These are phyloP conservation scores for Teratosphaeria zuluensis DNA, from an alignment of 2,329 filamentous ascomycete species.

Conservation along the genomic window DNA sequence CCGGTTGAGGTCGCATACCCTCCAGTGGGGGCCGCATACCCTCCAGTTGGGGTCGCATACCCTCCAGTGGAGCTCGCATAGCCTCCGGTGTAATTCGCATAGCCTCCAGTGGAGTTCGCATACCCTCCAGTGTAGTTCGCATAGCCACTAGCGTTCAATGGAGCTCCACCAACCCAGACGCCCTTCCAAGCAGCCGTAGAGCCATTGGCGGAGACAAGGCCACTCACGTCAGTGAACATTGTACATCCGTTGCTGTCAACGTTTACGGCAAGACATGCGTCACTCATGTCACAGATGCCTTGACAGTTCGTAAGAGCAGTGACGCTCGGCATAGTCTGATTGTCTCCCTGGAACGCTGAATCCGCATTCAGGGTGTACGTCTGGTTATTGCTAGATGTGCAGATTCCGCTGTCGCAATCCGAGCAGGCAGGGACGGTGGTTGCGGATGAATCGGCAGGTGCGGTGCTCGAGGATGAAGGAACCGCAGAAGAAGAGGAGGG, in stretches of 20 bases:
- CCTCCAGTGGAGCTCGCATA: no score
- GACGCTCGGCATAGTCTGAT: neutral
- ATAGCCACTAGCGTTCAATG: neutral
- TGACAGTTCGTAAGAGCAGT: constrained; percentile 1
- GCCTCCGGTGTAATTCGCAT: no score
- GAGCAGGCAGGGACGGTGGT: neutral
- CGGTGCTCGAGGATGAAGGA: neutral
- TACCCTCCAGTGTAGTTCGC: neutral
- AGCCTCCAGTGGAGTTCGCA: neutral
- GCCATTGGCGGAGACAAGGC: neutral
- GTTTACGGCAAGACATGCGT: constrained; percentile 3
- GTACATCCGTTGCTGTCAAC: constrained; percentile 1
- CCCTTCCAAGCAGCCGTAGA: constrained; percentile 4
- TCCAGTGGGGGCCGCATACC: no score
- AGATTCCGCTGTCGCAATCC: neutral
- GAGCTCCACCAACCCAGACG: constrained; percentile 4
- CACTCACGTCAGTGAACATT: neutral
- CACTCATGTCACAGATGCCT: neutral
- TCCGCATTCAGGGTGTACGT: neutral
- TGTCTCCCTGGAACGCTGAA: neutral
- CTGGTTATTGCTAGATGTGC: neutral
- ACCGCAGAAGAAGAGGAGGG: no score
- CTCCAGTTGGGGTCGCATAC: no score
- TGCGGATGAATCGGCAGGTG: neutral
- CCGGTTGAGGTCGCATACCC: no score